phyloP scores from a whole-genome alignment of 495 filamentous ascomycete genomes.

The Lindgomyces ingoldianus region DNA sequence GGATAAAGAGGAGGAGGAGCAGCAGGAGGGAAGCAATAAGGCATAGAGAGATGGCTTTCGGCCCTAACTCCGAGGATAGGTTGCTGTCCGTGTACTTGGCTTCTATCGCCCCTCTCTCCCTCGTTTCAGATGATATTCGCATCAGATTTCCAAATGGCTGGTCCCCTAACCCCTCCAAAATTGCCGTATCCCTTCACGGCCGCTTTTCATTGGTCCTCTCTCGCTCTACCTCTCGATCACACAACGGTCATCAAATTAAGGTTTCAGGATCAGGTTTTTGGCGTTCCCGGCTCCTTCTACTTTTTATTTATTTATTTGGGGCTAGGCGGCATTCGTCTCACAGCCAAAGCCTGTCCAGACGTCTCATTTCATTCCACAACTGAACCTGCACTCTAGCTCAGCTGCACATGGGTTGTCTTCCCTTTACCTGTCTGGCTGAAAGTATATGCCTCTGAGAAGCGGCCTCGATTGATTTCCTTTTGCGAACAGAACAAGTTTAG shows the following conservation, averaged over 20 bases:
- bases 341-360: not conserved
- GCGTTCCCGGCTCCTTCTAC: not conserved
- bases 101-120: no score
- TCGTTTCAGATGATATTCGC: no score
- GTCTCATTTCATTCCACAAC: no score
- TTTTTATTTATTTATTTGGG: not conserved
- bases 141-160: not conserved
- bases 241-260: no score
- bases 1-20: constrained; percentile 42
- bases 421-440: not conserved
- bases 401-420: not conserved
- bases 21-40: not conserved
- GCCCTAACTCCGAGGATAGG: not conserved
- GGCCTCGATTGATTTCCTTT: not conserved
- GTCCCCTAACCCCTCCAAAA: not conserved
- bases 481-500: no score
- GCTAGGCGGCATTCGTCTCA: not conserved
- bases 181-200: not conserved
- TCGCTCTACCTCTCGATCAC: not conserved
- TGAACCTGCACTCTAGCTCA: no score
- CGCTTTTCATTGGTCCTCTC: no score
- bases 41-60: constrained; percentile 1
- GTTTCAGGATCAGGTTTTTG: no score
- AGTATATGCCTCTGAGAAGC: not conserved
- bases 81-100: no score